Percentiles rank a stretch among this genome's conserved stretches.
These are phyloP conservation scores for Jamesozyma jinghongensis DNA, from an alignment of 805 yeast species.

Conservation along the genomic window DNA sequence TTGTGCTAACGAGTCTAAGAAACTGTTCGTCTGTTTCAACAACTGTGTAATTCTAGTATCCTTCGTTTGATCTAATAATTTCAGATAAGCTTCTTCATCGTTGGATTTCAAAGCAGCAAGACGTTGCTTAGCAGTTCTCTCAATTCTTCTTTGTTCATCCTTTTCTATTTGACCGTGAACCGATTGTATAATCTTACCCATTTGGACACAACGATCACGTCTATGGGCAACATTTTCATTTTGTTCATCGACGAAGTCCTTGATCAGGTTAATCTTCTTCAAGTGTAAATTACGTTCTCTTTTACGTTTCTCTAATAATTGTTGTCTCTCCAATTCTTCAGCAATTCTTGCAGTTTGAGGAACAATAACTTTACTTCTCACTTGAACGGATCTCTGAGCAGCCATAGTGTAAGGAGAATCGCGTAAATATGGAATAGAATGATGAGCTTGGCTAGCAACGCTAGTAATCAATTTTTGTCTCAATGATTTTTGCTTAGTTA, in stretches of 20 bases:
- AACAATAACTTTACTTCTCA: constrained; percentile 60
- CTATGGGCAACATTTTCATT: constrained; percentile 18
- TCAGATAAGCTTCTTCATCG: constrained; percentile 82
- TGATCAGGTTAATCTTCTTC: constrained; percentile 36
- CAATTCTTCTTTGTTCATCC: constrained; percentile 67
- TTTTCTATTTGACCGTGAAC: constrained; percentile 41
- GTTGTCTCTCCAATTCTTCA: constrained; percentile 65
- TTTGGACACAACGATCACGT: constrained; percentile 25
- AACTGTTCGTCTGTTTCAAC: constrained; percentile 67
- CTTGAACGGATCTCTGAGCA: constrained; percentile 59
- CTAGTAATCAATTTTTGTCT: constrained; percentile 51
- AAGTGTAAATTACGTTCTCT: constrained; percentile 44
- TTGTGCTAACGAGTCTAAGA: constrained; percentile 67
- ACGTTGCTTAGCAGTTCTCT: constrained; percentile 79
- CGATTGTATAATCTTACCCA: constrained; percentile 22
- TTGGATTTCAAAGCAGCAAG: constrained; percentile 78
- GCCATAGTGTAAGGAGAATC: constrained; percentile 50
- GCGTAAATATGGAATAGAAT: constrained; percentile 41
- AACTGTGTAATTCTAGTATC: constrained; percentile 82
- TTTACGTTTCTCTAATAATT: constrained; percentile 48
- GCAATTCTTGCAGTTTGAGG: constrained; percentile 70
- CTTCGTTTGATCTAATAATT: constrained; percentile 74
- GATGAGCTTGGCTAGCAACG: constrained; percentile 48
- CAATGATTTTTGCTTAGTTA: constrained; percentile 61
- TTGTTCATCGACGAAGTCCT: constrained; percentile 27